Evolutionary conservation across 2,329 filamentous ascomycete species (phyloP).

Genomic region (Trichoderma gracile): DNA sequence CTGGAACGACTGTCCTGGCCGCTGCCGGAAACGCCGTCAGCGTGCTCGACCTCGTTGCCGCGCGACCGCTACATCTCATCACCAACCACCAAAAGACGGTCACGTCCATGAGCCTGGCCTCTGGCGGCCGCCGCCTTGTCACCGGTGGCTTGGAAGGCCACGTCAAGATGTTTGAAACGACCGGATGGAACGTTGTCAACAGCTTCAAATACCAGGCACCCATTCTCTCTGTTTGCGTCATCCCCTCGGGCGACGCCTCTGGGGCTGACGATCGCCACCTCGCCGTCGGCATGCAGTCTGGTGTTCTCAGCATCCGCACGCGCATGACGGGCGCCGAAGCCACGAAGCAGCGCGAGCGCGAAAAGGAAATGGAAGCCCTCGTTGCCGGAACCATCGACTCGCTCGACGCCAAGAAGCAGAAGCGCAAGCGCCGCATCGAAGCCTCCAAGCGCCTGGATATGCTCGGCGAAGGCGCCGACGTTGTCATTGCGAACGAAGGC

Average conservation of each 20-base stretch:
- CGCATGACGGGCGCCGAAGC: conserved; percentile 84
- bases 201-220: conserved; percentile 92
- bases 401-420: conserved; percentile 70
- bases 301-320: conserved; percentile 86
- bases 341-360: conserved; percentile 69
- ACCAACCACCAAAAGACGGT: conserved; percentile 98
- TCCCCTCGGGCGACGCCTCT: conserved; percentile 45
- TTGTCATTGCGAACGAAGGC: conserved; percentile 77
- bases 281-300: conserved; percentile 91
- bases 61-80: conserved; percentile 81
- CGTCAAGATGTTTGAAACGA: conserved; percentile 94
- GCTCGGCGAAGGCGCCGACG: conserved; percentile 80
- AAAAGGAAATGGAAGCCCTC: conserved; percentile 82
- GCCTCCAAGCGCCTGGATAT: conserved; percentile 66
- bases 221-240: conserved; percentile 78
- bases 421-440: conserved; percentile 61
- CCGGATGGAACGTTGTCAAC: conserved; percentile 93
- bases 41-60: conserved; percentile 89
- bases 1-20: conserved; percentile 82
- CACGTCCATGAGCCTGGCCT: conserved; percentile 80
- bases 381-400: conserved; percentile 75
- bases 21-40: conserved; percentile 84
- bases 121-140: conserved; percentile 76
- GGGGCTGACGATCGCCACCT: conserved; percentile 82
- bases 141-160: conserved; percentile 92